Base-by-base conservation (phyloP, 371 early-diverging fungal genomes). In the Syncephalastrum contaminatum region DNA sequence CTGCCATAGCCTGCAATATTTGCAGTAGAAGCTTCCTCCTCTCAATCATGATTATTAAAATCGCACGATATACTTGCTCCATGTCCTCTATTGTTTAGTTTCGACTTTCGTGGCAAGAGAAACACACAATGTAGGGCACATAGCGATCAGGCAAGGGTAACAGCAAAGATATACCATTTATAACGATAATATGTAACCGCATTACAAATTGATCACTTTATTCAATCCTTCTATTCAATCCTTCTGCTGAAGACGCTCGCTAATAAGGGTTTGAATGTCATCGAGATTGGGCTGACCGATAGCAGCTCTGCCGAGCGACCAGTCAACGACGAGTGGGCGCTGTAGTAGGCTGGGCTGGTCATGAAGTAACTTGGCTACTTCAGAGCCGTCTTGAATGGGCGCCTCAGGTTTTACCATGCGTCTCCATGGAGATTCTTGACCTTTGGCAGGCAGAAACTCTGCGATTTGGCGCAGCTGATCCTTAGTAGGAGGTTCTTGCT, bases 251-350 rank as follows among this genome's bases (percentile, higher is more conserved):
- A 52, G 18, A 4, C 51, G 44, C 41, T 52, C 45, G 16, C 27
- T 36, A 45, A 51, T 56, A 3, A 58, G 51, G n/a, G 54, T 51
- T 25, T 65, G 51, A 4, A 67, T 56, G 12, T 51, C 59, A 20
- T 59, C 67, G 12, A 55, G n/a, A 19, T 60, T 58, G 3, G 72
- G 69, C 36, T 62, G 50, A 42, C 64, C 69, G 4, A 69, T 51
- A 8, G 68, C 70, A 18, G 74, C 78, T 49, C 54, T 66, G 20
- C 70, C 73, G 10, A 55, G 52, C 18, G 65, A 54, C 62, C 67
- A 76, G 48, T 81, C 81, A 16, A 81, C 63, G 7, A 76, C 64
- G 42, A 81, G 67, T 4, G 81, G 81, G 20, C 81, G 56, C 27
- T 59, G 39, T 2, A 64, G 48, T 19, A 53, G 14, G 19, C 24